These are phyloP conservation scores for Orbilia brochopaga DNA, from an alignment of 2,329 filamentous ascomycete genomes.

Conservation along the genomic window DNA sequence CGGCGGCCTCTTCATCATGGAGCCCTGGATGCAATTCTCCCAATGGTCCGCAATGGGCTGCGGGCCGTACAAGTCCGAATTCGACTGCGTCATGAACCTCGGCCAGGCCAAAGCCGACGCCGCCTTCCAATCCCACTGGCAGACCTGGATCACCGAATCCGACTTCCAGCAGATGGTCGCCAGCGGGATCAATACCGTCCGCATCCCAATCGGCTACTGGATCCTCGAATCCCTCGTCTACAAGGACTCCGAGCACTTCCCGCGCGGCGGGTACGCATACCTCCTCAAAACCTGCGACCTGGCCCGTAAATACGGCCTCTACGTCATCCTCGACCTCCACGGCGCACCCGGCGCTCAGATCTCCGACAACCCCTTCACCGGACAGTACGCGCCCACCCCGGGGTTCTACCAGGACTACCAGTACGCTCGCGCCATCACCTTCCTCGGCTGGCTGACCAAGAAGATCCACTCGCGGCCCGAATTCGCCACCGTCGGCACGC, in stretches of 20 bases:
- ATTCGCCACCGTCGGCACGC: conserved; percentile 50
- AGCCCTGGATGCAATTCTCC: conserved; percentile 63
- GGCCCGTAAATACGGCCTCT: conserved; percentile 62
- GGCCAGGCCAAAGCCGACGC: conserved; percentile 61
- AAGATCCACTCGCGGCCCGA: conserved; percentile 50
- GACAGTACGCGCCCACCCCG: conserved; percentile 57
- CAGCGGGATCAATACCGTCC: conserved; percentile 64
- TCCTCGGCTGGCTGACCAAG: conserved; percentile 37
- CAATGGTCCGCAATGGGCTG: conserved; percentile 64
- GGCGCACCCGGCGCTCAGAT: conserved; percentile 55
- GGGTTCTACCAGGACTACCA: conserved; percentile 67
- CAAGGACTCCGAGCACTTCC: conserved; percentile 62
- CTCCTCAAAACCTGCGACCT: conserved; percentile 61
- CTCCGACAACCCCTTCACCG: conserved; percentile 39
- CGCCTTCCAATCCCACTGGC: conserved; percentile 64
- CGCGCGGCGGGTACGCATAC: conserved; percentile 61
- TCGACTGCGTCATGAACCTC: conserved; percentile 63
- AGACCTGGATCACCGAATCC: conserved; percentile 61
- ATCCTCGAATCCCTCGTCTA: conserved; percentile 63
- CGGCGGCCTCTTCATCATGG: conserved; percentile 63
- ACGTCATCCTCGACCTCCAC: conserved; percentile 65
- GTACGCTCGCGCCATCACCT: conserved; percentile 62
- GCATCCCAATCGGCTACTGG: conserved; percentile 66
- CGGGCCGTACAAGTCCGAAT: conserved; percentile 61
- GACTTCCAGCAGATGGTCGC: conserved; percentile 63